Evolutionary conservation across 108 stramenopile species (phyloP), one percentile per base, ranked within the genome.

Genomic region (Discostella stelligeroides): DNA sequence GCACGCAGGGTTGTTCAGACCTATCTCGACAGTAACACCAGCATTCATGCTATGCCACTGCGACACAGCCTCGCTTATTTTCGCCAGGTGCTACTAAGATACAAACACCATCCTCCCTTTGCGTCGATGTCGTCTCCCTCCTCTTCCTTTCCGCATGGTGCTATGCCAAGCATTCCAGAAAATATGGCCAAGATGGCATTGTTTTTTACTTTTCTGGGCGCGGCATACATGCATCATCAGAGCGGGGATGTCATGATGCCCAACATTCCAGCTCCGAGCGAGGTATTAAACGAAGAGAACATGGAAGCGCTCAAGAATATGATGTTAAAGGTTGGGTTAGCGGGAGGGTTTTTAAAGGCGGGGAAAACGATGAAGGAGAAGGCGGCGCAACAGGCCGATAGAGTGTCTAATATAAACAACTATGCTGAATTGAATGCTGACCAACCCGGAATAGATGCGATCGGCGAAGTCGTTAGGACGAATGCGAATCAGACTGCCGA

Each of bases 271-370:
- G 68, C 67, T 62, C 54, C 60, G 49, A 51, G 62, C 48, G 71
- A 62, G 13, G 62, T 72, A 11, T 54, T 78, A 8, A 78, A 75
- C 55, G 43, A 78, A 18, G 70, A 75, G n/a, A 73, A 72, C 45
- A 81, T 66, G 20, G 73, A 60, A 20, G 82, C 82, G n/a, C 58
- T 85, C 8, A 79, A 85, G 21, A 84, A 85, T 63, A 61, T 84
- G 42, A 30, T 88, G 34, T 67, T 92, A 46, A 71, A 83, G 30
- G 70, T 89, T 13, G 90, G 90, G 10, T 79, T 87, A 61, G 88
- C 87, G 1, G 90, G 90, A 11, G 61, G 77, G 30, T 34, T 81
- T 24, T 24, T 81, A 41, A 82, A 76, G 75, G 82, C 76, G 73
- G 41, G 83, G 66, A 41, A 13, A 47, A 66, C 45, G 39, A 73